Evolutionary conservation across 331 rosid species (phyloP).

Genomic region (Telfairia occidentalis): DNA sequence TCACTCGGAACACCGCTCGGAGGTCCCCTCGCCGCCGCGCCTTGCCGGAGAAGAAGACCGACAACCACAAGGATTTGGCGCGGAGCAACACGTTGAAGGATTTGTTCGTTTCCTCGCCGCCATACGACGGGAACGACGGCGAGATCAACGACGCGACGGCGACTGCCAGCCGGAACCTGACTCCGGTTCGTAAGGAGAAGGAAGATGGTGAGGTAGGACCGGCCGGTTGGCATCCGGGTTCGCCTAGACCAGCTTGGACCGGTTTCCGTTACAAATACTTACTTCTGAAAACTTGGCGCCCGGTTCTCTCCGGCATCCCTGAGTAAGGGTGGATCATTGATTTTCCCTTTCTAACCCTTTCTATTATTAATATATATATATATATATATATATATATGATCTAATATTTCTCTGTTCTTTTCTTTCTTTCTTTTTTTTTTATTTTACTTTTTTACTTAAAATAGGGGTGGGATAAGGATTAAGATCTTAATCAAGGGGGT

Average conservation of each 20-base stretch:
- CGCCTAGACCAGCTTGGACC: conserved; percentile 44
- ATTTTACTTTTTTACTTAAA: neutral
- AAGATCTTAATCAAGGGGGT: neutral
- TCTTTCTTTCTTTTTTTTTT: no score
- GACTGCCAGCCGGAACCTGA: conserved; percentile 1
- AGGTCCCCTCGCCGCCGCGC: conserved; percentile 30
- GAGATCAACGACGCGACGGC: neutral
- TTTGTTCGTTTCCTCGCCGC: conserved; percentile 62
- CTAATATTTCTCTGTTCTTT: neutral
- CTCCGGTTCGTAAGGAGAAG: conserved; percentile 3
- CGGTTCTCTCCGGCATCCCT: conserved; percentile 47
- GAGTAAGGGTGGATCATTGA: conserved; percentile 23
- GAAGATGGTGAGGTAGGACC: conserved; percentile 12
- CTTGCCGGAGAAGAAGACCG: conserved; percentile 13
- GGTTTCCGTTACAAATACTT: conserved; percentile 57
- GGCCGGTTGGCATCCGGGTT: conserved; percentile 28
- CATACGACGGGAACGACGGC: conserved; percentile 10
- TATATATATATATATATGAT: neutral
- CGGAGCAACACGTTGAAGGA: conserved; percentile 58
- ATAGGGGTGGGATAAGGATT: neutral
- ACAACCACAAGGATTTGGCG: conserved; percentile 21
- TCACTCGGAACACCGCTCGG: conserved; percentile 28
- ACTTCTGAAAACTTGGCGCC: conserved; percentile 69
- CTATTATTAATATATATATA: neutral
- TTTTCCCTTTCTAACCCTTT: neutral